phyloP scores from a whole-genome alignment of 1,284 basidiomycete species.

The Irpex rosettiformis region DNA sequence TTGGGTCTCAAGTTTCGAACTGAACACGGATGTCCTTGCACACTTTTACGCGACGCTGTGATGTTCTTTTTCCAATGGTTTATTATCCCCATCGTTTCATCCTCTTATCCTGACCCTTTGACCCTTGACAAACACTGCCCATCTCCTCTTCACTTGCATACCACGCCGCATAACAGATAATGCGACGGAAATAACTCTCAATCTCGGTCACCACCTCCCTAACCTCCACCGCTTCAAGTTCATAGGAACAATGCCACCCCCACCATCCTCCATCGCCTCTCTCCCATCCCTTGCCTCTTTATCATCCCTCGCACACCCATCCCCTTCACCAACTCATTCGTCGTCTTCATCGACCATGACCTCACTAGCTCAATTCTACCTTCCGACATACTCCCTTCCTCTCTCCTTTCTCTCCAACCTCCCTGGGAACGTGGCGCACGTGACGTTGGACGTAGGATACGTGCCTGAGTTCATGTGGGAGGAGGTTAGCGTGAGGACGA shows the following conservation, averaged over 20 bases:
- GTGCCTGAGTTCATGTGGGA: neutral
- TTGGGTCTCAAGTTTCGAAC: too few relatives aligned
- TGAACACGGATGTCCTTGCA: too few relatives aligned
- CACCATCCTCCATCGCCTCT: neutral
- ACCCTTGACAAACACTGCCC: too few relatives aligned
- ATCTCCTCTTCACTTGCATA: neutral
- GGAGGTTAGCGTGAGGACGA: neutral
- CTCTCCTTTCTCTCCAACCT: neutral
- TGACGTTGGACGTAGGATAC: neutral
- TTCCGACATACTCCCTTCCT: neutral
- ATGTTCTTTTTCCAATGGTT: too few relatives aligned
- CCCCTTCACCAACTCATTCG: neutral
- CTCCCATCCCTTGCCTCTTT: neutral
- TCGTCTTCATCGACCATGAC: neutral
- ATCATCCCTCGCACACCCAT: neutral
- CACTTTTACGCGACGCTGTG: too few relatives aligned
- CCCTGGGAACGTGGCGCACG: neutral
- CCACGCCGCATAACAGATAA: neutral
- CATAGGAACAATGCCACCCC: neutral
- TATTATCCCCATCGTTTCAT: too few relatives aligned
- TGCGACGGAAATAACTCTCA: neutral
- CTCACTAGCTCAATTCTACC: neutral
- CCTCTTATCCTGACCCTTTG: too few relatives aligned
- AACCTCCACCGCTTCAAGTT: constrained; percentile 2
- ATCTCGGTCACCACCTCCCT: neutral